A percentile compares a stretch with the other conserved stretches of the same genome.
These are phyloP conservation scores for Ceratocystis colombiana DNA, from an alignment of 2,329 filamentous ascomycete genomes.

Conservation along the genomic window DNA sequence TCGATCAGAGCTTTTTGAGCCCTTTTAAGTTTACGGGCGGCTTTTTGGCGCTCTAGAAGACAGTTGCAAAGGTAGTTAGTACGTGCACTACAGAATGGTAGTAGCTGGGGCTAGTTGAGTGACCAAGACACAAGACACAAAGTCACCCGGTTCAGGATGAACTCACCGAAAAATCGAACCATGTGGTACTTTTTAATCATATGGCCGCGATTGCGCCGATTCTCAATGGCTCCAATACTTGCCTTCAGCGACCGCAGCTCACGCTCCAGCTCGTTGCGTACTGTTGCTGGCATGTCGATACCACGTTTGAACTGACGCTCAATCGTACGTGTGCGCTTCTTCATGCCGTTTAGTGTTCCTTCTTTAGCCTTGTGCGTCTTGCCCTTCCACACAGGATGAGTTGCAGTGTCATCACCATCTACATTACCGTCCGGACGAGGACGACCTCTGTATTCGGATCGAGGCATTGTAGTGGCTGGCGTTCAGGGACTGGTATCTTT, in stretches of 20 bases:
- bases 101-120: not conserved
- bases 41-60: conserved; percentile 58
- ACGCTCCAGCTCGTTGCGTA: conserved; percentile 59
- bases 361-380: conserved; percentile 39
- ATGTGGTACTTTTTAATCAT: conserved; percentile 77
- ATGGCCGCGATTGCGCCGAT: conserved; percentile 51
- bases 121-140: not conserved
- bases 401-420: not conserved
- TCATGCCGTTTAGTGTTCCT: conserved; percentile 50
- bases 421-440: not conserved
- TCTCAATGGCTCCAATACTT: conserved; percentile 50
- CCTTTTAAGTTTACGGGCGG: conserved; percentile 55
- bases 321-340: conserved; percentile 61
- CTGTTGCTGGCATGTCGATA: conserved; percentile 55
- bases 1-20: conserved; percentile 47
- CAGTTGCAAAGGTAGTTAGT: conserved; percentile 18
- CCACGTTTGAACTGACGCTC: conserved; percentile 53
- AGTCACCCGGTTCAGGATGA: not conserved
- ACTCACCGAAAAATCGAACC: conserved; percentile 70
- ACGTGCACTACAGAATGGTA: not conserved
- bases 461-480: not conserved
- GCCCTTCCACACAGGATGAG: conserved; percentile 31
- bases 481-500: not conserved
- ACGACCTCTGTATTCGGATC: conserved; percentile 6
- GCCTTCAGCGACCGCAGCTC: conserved; percentile 57